A percentile compares a stretch with the other conserved stretches of the same genome.
These are phyloP conservation scores for Fusarium sp. DNA, from an alignment of 2,329 filamentous ascomycete genomes.

Conservation along the genomic window DNA sequence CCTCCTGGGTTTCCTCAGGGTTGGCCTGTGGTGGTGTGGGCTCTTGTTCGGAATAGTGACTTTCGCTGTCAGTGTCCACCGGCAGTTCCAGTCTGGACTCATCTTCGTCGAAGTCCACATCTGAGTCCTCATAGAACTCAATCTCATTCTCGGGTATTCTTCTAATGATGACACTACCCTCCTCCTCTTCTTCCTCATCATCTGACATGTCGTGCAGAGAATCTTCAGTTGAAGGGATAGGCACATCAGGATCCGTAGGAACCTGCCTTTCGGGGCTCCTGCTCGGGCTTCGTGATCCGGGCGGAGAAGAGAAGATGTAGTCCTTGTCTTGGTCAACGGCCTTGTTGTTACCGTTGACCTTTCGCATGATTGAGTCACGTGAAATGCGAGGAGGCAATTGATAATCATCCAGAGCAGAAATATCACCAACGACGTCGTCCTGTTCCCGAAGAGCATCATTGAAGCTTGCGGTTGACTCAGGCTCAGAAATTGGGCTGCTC, in stretches of 20 bases:
- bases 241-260: conserved; percentile 85
- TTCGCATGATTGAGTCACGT: conserved; percentile 90
- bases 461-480: conserved; percentile 51
- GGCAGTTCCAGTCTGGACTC: conserved; percentile 67
- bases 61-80: conserved; percentile 59
- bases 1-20: conserved; percentile 56
- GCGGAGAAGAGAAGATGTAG: conserved; percentile 73
- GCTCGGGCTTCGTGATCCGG: conserved; percentile 61
- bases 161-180: conserved; percentile 76
- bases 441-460: conserved; percentile 64
- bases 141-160: conserved; percentile 73
- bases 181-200: conserved; percentile 62
- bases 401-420: conserved; percentile 72
- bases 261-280: conserved; percentile 67
- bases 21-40: conserved; percentile 44
- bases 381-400: conserved; percentile 84
- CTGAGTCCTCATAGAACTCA: conserved; percentile 69
- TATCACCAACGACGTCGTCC: conserved; percentile 71
- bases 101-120: conserved; percentile 66
- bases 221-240: conserved; percentile 88
- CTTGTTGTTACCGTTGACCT: conserved; percentile 78
- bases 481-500: conserved; percentile 59
- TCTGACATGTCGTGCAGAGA: conserved; percentile 64
- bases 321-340: conserved; percentile 70
- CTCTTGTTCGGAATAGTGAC: conserved; percentile 53